Conservation (phyloP, 768 basidiomycete genomes). For the Hericium rajendrae region DNA sequence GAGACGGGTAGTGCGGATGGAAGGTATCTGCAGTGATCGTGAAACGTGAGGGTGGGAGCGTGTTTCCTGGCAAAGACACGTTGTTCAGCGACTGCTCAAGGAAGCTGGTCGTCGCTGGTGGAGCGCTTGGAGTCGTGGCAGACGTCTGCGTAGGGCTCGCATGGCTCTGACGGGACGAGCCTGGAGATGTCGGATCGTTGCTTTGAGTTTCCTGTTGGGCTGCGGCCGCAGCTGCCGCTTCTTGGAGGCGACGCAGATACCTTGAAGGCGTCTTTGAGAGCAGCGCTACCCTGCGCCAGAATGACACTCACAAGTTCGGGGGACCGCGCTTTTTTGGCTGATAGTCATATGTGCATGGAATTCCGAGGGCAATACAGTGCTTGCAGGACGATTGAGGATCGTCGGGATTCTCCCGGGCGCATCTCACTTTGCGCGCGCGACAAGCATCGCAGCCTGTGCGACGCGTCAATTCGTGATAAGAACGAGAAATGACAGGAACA, state of each 20-base stretch:
- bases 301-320: conserved; percentile 65
- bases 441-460: conserved; percentile 74
- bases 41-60: conserved; percentile 59
- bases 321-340: conserved; percentile 91
- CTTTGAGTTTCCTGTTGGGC: conserved; percentile 32
- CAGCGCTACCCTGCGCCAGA: conserved; percentile 5
- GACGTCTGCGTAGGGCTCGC: conserved; percentile 5
- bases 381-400: conserved; percentile 76
- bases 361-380: conserved; percentile 74
- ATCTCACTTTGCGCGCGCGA: conserved; percentile 78
- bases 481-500: conserved; percentile 16
- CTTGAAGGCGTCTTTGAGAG: conserved; percentile 17
- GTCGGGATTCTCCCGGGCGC: conserved; percentile 70
- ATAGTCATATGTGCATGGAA: conserved; percentile 86
- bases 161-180: conserved; percentile 6
- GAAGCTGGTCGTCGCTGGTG: conserved; percentile 29
- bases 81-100: conserved; percentile 40
- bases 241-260: conserved; percentile 73
- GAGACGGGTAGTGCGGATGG: conserved; percentile 43
- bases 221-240: conserved; percentile 50
- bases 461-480: conserved; percentile 18
- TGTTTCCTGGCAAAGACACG: conserved; percentile 29
- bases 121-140: conserved; percentile 3
- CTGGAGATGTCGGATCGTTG: conserved; percentile 8
- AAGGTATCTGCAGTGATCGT: conserved; percentile 63